phyloP scores from a whole-genome alignment of 495 filamentous ascomycete genomes.

The Xylaria curta region DNA sequence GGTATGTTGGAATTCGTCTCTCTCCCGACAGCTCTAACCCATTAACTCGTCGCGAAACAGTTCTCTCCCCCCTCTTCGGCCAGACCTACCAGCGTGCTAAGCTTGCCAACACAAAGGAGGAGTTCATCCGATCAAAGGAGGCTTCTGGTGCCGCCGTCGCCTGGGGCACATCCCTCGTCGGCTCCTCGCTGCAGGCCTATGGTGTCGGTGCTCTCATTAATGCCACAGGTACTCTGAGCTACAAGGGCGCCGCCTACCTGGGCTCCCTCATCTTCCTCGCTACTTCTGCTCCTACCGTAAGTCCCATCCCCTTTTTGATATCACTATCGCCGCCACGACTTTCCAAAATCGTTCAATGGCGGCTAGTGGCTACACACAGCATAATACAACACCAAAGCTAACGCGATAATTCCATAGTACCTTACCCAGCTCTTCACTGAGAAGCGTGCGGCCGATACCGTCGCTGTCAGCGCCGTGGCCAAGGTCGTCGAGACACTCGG shows the following conservation, averaged over 20 bases:
- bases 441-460: conserved; percentile 87
- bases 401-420: conserved; percentile 59
- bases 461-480: conserved; percentile 81
- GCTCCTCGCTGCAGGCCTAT: conserved; percentile 90
- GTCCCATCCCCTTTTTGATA: conserved; percentile 42
- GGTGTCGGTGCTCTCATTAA: conserved; percentile 96
- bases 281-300: conserved; percentile 83
- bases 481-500: conserved; percentile 93
- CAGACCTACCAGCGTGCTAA: conserved; percentile 95
- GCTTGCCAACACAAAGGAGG: conserved; percentile 90
- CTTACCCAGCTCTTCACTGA: conserved; percentile 86
- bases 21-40: not conserved
- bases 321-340: not conserved
- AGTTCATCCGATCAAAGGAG: conserved; percentile 93
- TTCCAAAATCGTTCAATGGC: not conserved
- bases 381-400: not conserved
- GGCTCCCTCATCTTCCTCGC: conserved; percentile 91
- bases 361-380: not conserved
- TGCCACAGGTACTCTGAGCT: conserved; percentile 89
- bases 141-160: conserved; percentile 84
- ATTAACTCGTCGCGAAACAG: conserved; percentile 53
- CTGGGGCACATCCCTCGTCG: conserved; percentile 88
- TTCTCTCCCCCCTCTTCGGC: conserved; percentile 90
- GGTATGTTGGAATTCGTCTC: conserved; percentile 21
- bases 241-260: conserved; percentile 96